Evolutionary conservation across 768 basidiomycete species (phyloP).

Genomic region (Sarcodon aspratus): DNA sequence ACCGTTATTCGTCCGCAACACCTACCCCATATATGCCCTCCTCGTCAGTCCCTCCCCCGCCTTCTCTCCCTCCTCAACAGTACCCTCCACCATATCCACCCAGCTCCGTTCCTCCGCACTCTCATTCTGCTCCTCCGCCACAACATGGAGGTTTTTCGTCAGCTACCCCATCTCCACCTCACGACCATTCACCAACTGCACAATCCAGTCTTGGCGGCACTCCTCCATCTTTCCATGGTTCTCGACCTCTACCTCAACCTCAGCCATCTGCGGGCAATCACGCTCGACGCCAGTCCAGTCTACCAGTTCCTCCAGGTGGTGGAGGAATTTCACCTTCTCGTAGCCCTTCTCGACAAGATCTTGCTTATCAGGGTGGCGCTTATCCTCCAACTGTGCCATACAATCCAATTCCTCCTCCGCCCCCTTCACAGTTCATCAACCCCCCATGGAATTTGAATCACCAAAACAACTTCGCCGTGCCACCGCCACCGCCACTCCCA

Average conservation of each 20-base stretch:
- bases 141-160: constrained; percentile 18
- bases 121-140: constrained; percentile 23
- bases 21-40: constrained; percentile 2
- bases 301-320: constrained; percentile 8
- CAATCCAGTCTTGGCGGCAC: constrained; percentile 4
- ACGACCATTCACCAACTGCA: background rate
- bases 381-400: constrained; percentile 1
- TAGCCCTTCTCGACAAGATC: background rate
- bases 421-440: constrained; percentile 5
- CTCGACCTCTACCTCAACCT: constrained; percentile 10
- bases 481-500: background rate
- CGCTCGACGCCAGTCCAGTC: constrained; percentile 9
- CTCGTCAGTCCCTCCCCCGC: constrained; percentile 16
- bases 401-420: constrained; percentile 9
- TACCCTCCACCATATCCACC: constrained; percentile 14
- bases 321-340: background rate
- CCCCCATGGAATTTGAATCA: background rate
- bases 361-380: background rate
- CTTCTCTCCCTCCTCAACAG: constrained; percentile 26
- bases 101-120: constrained; percentile 14
- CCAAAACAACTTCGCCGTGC: background rate
- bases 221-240: constrained; percentile 14
- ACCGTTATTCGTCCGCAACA: background rate
- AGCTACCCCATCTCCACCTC: constrained; percentile 2
- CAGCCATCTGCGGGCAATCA: constrained; percentile 4